phyloP scores from a whole-genome alignment of 768 basidiomycete genomes.

The Lentinula edodes region DNA sequence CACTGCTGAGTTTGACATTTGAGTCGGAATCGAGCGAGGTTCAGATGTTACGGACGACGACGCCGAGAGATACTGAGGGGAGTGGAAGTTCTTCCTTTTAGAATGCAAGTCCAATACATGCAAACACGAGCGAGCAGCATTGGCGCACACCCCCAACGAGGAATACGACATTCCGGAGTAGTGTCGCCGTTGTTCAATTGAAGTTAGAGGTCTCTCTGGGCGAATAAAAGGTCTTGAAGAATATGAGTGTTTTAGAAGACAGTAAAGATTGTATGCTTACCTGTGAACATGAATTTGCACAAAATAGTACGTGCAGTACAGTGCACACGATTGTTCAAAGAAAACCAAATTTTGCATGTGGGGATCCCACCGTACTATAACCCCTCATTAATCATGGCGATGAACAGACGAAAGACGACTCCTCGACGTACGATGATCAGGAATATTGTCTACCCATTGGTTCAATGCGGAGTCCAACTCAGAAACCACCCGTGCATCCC shows the following conservation, averaged over 20 bases:
- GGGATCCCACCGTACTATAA: conserved; percentile 41
- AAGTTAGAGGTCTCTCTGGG: conserved; percentile 39
- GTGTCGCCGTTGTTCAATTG: conserved; percentile 19
- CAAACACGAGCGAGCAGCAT: conserved; percentile 40
- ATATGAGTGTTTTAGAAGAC: conserved; percentile 21
- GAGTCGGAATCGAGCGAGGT: neutral
- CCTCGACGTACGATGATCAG: conserved; percentile 25
- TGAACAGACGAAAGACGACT: neutral
- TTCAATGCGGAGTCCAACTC: conserved; percentile 49
- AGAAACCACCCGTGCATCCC: neutral
- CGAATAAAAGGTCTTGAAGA: neutral
- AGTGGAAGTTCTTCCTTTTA: conserved; percentile 12
- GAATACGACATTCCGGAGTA: conserved; percentile 45
- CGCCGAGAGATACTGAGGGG: neutral
- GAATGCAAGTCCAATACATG: conserved; percentile 45
- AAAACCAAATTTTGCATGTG: conserved; percentile 27
- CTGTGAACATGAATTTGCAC: conserved; percentile 45
- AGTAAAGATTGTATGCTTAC: neutral
- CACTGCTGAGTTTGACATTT: neutral
- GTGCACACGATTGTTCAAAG: conserved; percentile 41
- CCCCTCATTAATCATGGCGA: neutral
- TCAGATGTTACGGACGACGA: neutral
- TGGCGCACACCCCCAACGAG: conserved; percentile 37
- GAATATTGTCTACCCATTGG: conserved; percentile 51
- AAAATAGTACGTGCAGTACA: conserved; percentile 45